Conservation (phyloP, 495 filamentous ascomycete species). For the Lichenothelia convexa region DNA sequence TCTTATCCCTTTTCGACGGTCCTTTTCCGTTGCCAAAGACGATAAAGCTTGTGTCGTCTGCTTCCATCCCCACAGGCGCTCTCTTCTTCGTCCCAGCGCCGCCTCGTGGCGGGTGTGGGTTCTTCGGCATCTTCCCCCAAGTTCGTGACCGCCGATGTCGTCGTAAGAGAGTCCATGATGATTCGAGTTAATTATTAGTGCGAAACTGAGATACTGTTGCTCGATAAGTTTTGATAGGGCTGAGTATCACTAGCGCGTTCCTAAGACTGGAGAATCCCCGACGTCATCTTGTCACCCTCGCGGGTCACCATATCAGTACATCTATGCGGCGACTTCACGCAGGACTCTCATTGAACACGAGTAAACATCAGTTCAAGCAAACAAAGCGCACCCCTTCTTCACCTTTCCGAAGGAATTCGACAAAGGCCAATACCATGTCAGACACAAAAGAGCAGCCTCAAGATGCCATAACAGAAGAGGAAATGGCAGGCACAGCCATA, state of each 20-base stretch:
- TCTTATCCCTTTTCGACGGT: slow-evolving; percentile 28
- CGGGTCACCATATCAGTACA: too few species aligned
- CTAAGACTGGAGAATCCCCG: too few species aligned
- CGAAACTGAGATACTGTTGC: too few species aligned
- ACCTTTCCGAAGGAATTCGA: too few species aligned
- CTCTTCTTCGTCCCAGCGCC: slow-evolving; percentile 13
- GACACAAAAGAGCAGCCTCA: neutral
- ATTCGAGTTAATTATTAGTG: neutral
- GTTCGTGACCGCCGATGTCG: neutral
- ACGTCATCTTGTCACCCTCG: too few species aligned
- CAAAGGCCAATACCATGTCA: neutral
- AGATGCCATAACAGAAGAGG: slow-evolving; percentile 3
- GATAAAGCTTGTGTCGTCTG: slow-evolving; percentile 42
- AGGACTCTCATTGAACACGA: too few species aligned
- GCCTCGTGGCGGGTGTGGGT: slow-evolving; percentile 16
- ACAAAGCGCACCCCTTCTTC: too few species aligned
- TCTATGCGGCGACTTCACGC: too few species aligned
- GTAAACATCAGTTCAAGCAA: too few species aligned
- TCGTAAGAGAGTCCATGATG: neutral
- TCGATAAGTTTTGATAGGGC: too few species aligned
- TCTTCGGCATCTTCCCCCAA: slow-evolving; percentile 9
- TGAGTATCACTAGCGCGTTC: too few species aligned
- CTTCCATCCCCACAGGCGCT: slow-evolving; percentile 8
- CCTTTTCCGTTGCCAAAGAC: slow-evolving; percentile 49
- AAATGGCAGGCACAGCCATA: slow-evolving; percentile 2